Evolutionary conservation across 2,329 filamentous ascomycete genomes (phyloP).

Genomic region (Eutypa lata): DNA sequence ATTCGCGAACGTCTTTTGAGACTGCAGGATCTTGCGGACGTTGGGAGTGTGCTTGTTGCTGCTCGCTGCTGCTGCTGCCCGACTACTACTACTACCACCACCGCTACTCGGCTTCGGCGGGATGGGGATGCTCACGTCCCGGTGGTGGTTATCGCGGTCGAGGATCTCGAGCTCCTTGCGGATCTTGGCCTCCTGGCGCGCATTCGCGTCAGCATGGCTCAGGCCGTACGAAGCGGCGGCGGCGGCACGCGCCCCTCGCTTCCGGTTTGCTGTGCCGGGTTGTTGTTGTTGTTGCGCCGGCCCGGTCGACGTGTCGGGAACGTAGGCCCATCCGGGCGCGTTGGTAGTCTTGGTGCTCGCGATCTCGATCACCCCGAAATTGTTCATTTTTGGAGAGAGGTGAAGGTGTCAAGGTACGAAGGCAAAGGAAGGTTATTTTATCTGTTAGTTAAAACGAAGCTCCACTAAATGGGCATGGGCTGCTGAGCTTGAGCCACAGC

Average conservation of each 20-base stretch:
- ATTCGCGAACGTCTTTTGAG: constrained; percentile 80
- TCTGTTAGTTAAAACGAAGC: too few species aligned
- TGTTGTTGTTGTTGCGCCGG: constrained; percentile 35
- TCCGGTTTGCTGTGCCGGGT: constrained; percentile 52
- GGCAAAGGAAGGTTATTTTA: background rate
- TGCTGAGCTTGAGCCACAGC: too few species aligned
- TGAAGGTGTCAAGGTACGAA: background rate
- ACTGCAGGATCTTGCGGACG: constrained; percentile 74
- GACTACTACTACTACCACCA: background rate
- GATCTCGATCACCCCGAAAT: constrained; percentile 79
- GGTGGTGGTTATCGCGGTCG: constrained; percentile 69
- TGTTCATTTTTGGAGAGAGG: constrained; percentile 47
- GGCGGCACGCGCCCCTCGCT: constrained; percentile 64
- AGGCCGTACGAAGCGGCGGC: constrained; percentile 41
- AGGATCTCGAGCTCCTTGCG: constrained; percentile 79
- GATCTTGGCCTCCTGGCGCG: constrained; percentile 79
- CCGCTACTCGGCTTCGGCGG: constrained; percentile 56
- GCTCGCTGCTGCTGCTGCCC: constrained; percentile 30
- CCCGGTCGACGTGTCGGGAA: constrained; percentile 67
- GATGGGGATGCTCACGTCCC: constrained; percentile 69
- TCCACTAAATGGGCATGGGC: too few species aligned
- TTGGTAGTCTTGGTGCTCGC: constrained; percentile 65
- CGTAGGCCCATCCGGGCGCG: constrained; percentile 89
- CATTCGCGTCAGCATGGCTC: constrained; percentile 64
- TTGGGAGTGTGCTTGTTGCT: constrained; percentile 61